Conservation (phyloP, 129 eudicot species). For the Artemisia tridentata region DNA sequence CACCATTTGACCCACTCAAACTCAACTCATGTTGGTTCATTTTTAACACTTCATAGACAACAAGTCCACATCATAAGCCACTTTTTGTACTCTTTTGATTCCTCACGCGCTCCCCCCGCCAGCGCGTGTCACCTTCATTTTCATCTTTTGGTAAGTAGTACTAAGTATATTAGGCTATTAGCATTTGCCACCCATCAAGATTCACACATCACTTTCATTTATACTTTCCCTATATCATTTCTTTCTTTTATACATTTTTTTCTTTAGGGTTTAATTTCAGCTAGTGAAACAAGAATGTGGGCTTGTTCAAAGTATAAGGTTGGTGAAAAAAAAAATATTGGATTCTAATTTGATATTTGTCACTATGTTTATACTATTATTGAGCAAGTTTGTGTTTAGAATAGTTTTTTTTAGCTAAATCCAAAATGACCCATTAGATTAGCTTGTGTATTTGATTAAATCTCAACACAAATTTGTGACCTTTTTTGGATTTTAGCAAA, state of each 20-base stretch:
- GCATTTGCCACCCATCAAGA: slow-evolving; percentile 34
- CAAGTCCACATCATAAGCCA: slow-evolving; percentile 27
- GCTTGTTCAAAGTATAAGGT: slow-evolving; percentile 33
- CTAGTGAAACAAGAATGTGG: slow-evolving; percentile 26
- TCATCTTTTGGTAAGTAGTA: slow-evolving; percentile 22
- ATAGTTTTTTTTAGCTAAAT: slow-evolving; percentile 28
- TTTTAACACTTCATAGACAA: slow-evolving; percentile 8
- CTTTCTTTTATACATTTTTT: slow-evolving; percentile 6
- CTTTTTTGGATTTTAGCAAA: slow-evolving; percentile 34
- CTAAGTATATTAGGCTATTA: not conserved
- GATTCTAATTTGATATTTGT: slow-evolving; percentile 27
- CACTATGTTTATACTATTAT: slow-evolving; percentile 30
- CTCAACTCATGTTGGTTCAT: not conserved
- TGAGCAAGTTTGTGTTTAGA: slow-evolving; percentile 31
- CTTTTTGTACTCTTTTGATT: slow-evolving; percentile 30
- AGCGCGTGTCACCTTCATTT: slow-evolving; percentile 31
- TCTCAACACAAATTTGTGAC: slow-evolving; percentile 21
- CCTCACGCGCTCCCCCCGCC: slow-evolving; percentile 29
- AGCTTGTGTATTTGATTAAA: slow-evolving; percentile 12
- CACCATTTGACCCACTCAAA: slow-evolving; percentile 19
- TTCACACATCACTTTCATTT: slow-evolving; percentile 30
- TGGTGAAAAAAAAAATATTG: slow-evolving; percentile 8
- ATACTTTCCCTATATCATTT: slow-evolving; percentile 23
- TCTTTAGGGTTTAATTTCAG: slow-evolving; percentile 52
- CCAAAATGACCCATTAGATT: slow-evolving; percentile 27